Evolutionary conservation across 345 rosid species (phyloP), one percentile per base, ranked within the genome.

Genomic region (Lagerstroemia speciosa): DNA sequence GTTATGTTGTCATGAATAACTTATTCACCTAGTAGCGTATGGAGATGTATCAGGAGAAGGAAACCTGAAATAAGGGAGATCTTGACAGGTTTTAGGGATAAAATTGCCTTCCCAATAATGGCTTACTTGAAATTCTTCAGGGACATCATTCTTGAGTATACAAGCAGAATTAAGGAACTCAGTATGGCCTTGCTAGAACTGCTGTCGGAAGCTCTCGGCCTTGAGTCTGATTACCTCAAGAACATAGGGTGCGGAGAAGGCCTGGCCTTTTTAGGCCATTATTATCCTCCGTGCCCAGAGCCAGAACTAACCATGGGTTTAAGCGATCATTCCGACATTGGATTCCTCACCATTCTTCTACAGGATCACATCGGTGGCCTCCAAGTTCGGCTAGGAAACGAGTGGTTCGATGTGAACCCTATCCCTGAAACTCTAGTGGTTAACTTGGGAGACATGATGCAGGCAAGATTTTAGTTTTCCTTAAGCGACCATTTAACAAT

Each of bases 281-380:
- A 77, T 65, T 83, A 81, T 27, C 83, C 87, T 11, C 64, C 82
- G 19, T 83, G 87, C 48, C 86, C 84, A 0, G 62, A 83, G 20
- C 86, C 82, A 8, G 80, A 76, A 22, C 22, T 76, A 29, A 74
- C 84, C 8, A 14, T 76, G 37, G 84, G 84, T 19, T 29, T 50
- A 4, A 64, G 31, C 64, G 75, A 60, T 10, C 86, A 83, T 58
- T 20, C 82, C 0, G 82, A 80, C 57, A 58, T n/a, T 10, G 40
- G 50, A 30, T 80, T 75, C 62, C 30, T 80, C 14, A 77, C 81
- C 2, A 34, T 82, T 32, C 77, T 82, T 32, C 75, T 74, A 7
- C 82, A 82, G 69, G 81, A 77, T 63, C 69, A 75, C 19, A 60
- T 75, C 1, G 83, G 83, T 12, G 81, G 78, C 65, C 86, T 79